These are phyloP conservation scores for Acanthamoeba castellanii DNA, from an alignment of 208 protist species.

Conservation along the genomic window DNA sequence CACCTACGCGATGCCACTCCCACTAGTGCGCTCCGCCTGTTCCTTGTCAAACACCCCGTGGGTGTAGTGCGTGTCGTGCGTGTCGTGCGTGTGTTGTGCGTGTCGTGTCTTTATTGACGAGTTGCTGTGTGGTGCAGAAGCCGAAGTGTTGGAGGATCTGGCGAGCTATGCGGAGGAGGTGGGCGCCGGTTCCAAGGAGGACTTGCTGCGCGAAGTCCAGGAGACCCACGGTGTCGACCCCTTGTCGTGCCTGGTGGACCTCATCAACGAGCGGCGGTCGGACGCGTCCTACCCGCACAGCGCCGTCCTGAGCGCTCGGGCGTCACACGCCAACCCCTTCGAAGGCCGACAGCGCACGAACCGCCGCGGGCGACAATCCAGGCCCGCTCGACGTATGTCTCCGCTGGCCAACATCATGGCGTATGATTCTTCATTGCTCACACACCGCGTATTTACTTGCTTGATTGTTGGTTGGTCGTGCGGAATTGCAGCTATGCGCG, in stretches of 20 bases:
- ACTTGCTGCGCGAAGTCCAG: neutral
- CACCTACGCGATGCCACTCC: neutral
- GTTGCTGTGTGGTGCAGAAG: neutral
- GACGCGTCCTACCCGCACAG: neutral
- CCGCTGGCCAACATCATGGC: too few relatives aligned
- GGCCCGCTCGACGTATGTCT: too few relatives aligned
- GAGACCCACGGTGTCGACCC: neutral
- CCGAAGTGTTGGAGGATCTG: constrained; percentile 18
- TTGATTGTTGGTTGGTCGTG: too few relatives aligned
- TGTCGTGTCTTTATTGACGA: neutral
- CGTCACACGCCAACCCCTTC: neutral
- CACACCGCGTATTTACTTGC: too few relatives aligned
- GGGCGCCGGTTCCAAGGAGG: neutral
- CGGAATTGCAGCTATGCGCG: too few relatives aligned
- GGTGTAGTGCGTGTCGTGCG: too few relatives aligned
- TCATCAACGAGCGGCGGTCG: neutral
- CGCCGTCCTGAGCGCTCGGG: constrained; percentile 4
- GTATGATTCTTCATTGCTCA: too few relatives aligned
- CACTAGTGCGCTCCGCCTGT: neutral
- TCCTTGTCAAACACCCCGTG: neutral
- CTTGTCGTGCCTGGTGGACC: neutral
- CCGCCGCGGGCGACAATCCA: too few relatives aligned
- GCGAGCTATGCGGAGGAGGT: constrained; percentile 33
- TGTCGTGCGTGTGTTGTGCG: too few relatives aligned
- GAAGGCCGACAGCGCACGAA: neutral